Evolutionary conservation across 2,329 filamentous ascomycete species (phyloP).

Genomic region (Ascosphaera acerosa): DNA sequence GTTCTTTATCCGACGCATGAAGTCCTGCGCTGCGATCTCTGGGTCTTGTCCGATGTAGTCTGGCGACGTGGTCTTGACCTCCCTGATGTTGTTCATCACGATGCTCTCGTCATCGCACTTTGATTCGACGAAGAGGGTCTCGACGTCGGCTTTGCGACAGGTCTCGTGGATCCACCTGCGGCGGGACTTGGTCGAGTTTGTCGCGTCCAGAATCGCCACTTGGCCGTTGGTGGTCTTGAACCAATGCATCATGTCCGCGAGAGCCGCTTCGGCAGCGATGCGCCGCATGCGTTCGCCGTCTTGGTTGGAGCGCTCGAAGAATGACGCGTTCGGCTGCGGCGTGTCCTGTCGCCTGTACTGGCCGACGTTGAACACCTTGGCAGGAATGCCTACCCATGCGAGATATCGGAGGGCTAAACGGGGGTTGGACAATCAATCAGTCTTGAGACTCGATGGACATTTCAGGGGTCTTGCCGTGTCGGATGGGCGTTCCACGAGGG

Average conservation of each 20-base stretch:
- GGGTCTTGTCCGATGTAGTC: slow-evolving; percentile 91
- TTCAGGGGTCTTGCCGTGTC: too few relatives aligned
- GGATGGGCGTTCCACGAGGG: too few relatives aligned
- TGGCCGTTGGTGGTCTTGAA: slow-evolving; percentile 52
- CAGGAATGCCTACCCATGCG: slow-evolving; percentile 83
- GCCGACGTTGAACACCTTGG: slow-evolving; percentile 92
- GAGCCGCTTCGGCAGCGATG: slow-evolving; percentile 73
- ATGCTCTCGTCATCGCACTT: slow-evolving; percentile 89
- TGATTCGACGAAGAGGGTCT: slow-evolving; percentile 88
- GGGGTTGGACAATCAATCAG: too few relatives aligned
- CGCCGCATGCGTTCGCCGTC: slow-evolving; percentile 76
- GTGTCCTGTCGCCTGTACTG: slow-evolving; percentile 78
- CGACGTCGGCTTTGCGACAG: slow-evolving; percentile 50
- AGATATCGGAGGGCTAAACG: slow-evolving; percentile 64
- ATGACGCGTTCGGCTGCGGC: slow-evolving; percentile 74
- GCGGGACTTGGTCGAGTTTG: slow-evolving; percentile 77
- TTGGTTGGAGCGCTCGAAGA: slow-evolving; percentile 76
- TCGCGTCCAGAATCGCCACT: slow-evolving; percentile 87
- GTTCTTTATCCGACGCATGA: slow-evolving; percentile 79
- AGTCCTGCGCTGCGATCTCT: slow-evolving; percentile 71
- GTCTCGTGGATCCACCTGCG: slow-evolving; percentile 75
- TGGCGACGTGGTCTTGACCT: slow-evolving; percentile 89
- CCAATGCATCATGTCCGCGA: slow-evolving; percentile 86
- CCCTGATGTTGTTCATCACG: slow-evolving; percentile 94
- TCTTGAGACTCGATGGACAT: too few relatives aligned